Conservation (phyloP, 148 eudicot species). For the Vaccinium darrowii region DNA sequence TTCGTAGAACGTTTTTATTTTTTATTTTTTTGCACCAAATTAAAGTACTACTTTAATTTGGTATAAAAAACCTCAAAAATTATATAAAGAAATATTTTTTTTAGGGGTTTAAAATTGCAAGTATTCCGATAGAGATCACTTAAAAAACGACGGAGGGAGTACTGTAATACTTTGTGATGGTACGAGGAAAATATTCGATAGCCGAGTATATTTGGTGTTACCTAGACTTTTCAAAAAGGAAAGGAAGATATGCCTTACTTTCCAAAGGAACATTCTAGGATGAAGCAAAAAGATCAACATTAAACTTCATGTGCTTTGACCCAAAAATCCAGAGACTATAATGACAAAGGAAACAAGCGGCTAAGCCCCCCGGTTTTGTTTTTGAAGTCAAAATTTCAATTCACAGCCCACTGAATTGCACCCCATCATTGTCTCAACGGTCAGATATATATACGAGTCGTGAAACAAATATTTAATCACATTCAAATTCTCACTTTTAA, state of each 20-base stretch:
- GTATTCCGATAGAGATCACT: no score
- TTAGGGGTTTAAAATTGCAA: no score
- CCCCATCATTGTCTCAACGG: neutral
- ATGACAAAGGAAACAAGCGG: neutral
- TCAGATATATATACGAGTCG: neutral
- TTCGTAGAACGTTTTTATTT: no score
- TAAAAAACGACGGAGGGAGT: no score
- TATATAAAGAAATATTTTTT: no score
- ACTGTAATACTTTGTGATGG: no score
- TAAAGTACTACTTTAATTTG: no score
- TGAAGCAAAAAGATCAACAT: neutral
- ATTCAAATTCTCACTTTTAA: neutral
- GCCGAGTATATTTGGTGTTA: slow-evolving; percentile 36
- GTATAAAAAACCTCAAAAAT: no score
- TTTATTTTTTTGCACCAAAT: no score
- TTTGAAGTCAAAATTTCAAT: slow-evolving; percentile 9
- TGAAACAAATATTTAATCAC: neutral
- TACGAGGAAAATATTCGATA: no score
- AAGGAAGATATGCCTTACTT: neutral
- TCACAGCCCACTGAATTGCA: slow-evolving; percentile 23
- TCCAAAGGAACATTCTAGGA: neutral
- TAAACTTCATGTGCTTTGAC: slow-evolving; percentile 1
- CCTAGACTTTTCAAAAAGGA: slow-evolving; percentile 45
- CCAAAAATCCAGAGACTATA: neutral
- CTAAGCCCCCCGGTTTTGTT: slow-evolving; percentile 16